These are phyloP conservation scores for Phytophthora pisi DNA, from an alignment of 352 stramenopile species.

Conservation along the genomic window DNA sequence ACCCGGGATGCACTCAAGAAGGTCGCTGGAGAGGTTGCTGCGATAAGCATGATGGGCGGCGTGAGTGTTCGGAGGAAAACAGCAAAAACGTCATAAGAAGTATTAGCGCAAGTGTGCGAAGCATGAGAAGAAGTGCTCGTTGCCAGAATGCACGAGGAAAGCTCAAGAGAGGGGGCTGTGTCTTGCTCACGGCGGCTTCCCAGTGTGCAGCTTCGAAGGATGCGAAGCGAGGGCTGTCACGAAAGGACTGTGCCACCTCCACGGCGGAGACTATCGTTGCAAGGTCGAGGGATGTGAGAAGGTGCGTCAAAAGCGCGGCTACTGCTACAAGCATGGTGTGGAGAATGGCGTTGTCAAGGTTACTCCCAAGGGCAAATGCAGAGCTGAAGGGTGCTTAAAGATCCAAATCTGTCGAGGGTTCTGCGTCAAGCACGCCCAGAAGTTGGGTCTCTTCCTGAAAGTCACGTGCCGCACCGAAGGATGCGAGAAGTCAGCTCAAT, in stretches of 20 bases:
- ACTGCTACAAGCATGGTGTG: constrained; percentile 30
- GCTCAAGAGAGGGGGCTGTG: constrained; percentile 24
- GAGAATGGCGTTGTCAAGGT: constrained; percentile 25
- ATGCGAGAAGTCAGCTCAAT: constrained; percentile 27
- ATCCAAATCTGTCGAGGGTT: constrained; percentile 25
- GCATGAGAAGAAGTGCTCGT: constrained; percentile 21
- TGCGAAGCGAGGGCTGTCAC: constrained; percentile 21
- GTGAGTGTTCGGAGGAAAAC: constrained; percentile 11
- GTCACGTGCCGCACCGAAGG: constrained; percentile 27
- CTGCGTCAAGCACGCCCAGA: constrained; percentile 27
- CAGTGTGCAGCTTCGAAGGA: constrained; percentile 20
- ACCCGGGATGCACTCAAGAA: constrained; percentile 9
- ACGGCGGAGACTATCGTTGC: constrained; percentile 12
- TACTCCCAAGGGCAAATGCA: constrained; percentile 19
- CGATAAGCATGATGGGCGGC: constrained; percentile 16
- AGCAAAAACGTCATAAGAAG: constrained; percentile 18
- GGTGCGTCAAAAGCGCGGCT: constrained; percentile 18
- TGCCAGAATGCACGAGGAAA: constrained; percentile 17
- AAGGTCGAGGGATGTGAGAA: constrained; percentile 30
- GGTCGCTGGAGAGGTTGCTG: constrained; percentile 16
- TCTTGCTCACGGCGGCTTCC: constrained; percentile 20
- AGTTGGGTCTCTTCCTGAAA: constrained; percentile 20
- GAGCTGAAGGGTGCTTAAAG: constrained; percentile 31
- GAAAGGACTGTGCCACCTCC: constrained; percentile 24
- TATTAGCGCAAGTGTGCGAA: constrained; percentile 12